Evolutionary conservation across 306 rosid genomes (phyloP), one percentile per base, ranked within the genome.

Genomic region (Alnus glutinosa): DNA sequence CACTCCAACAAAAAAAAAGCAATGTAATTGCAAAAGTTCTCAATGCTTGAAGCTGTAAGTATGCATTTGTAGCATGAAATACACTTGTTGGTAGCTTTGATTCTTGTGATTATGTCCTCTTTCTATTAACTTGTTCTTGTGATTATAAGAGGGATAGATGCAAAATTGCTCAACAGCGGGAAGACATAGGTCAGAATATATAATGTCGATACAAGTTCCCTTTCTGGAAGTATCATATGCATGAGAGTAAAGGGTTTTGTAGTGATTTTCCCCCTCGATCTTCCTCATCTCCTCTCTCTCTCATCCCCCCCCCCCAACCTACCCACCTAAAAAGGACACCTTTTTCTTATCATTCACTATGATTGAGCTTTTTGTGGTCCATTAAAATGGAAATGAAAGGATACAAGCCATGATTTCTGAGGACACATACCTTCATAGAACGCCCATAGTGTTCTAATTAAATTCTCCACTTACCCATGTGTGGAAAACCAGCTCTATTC

Each of bases 11-110:
- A 95, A 92, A 81, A 91, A 88, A 80, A 95, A 88, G 83, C 98
- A 89, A 57, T 95, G 98, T 70, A 92, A 93, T 70, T 95, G 98
- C 87, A 93, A 83, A 88, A 90, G 91, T 83, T 92, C 98, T 16
- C 86, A 90, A 51, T 95, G 98, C 90, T 90, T 95, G 86, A 92
- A 95, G 85, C 85, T 95, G 98, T 95, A 87, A 90, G 96, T 82
- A 39, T 69, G 73, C 39, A 59, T 55, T 55, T 49, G 13, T 71
- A 82, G 70, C 47, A 66, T 55, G 71, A 61, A 57, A 70, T 75
- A 52, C 70, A 57, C 62, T 72, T 71, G 34, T 78, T 62, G 69
- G 28, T n/a, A 19, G 32, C 54, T 67, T 23, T 80, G 49, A 2
- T 34, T 74, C 14, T 47, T 74, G 37, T 9, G 19, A 13, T 67